Conservation (phyloP, 2,329 filamentous ascomycete genomes). For the Penicillium oxalicum region DNA sequence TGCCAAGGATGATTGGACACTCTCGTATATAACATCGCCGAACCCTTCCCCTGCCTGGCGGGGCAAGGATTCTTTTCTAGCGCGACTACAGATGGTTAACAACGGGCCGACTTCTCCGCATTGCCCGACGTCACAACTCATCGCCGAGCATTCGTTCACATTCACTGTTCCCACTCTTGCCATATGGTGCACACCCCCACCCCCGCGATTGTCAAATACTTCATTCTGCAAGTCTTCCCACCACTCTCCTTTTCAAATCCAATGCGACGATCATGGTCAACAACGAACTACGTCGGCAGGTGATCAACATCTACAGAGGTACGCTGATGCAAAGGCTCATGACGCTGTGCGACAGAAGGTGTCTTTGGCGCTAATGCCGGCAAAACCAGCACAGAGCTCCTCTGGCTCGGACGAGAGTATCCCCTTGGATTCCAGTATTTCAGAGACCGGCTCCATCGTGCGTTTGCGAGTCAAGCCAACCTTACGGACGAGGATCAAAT, state of each 20-base stretch:
- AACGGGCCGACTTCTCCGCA: constrained; percentile 12
- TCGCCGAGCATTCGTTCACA: constrained; percentile 7
- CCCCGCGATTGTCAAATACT: neutral
- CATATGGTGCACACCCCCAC: too few species aligned
- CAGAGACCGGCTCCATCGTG: constrained; percentile 70
- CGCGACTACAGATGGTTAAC: constrained; percentile 3
- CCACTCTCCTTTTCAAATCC: too few species aligned
- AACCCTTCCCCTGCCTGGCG: neutral
- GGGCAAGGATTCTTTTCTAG: neutral
- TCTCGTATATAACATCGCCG: too few species aligned
- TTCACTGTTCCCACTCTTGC: too few species aligned
- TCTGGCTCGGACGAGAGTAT: constrained; percentile 79
- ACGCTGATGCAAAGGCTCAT: constrained; percentile 1
- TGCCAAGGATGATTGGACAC: too few species aligned
- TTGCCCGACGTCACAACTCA: constrained; percentile 18
- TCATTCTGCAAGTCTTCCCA: neutral
- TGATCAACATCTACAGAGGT: constrained; percentile 89
- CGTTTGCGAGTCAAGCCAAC: constrained; percentile 70
- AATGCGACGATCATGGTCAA: constrained; percentile 39
- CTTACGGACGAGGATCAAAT: constrained; percentile 71
- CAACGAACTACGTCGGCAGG: constrained; percentile 63
- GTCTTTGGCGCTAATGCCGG: neutral
- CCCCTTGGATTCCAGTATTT: constrained; percentile 81
- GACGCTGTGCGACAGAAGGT: too few species aligned
- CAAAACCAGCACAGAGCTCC: constrained; percentile 57